Evolutionary conservation across 306 rosid genomes (phyloP).

Genomic region (Prunus campanulata): DNA sequence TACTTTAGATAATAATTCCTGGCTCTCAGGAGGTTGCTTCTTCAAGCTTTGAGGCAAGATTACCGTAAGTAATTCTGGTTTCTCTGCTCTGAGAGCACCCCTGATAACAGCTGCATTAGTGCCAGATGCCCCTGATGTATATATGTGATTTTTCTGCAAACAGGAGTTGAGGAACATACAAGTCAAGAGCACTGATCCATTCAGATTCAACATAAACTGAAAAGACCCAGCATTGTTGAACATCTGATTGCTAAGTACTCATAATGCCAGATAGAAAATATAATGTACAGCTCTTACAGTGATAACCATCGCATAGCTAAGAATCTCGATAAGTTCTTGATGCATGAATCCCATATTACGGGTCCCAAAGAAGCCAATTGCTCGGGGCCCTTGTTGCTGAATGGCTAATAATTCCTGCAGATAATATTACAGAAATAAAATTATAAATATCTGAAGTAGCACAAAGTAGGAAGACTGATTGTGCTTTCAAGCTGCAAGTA

Average conservation of each 20-base stretch:
- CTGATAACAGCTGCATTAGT: slow-evolving; percentile 99
- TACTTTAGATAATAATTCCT: slow-evolving; percentile 92
- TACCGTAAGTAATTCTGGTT: slow-evolving; percentile 94
- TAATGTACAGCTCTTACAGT: slow-evolving; percentile 60
- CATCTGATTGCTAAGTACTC: slow-evolving; percentile 19
- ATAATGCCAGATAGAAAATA: slow-evolving; percentile 14
- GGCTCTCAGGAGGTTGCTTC: slow-evolving; percentile 98
- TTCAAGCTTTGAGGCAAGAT: slow-evolving; percentile 96
- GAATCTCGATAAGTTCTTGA: slow-evolving; percentile 96
- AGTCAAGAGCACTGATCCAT: slow-evolving; percentile 6
- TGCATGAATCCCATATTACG: slow-evolving; percentile 99
- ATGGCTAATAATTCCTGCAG: slow-evolving; percentile 92
- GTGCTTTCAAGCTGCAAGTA: not conserved
- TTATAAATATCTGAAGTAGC: not conserved
- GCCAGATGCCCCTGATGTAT: slow-evolving; percentile 98
- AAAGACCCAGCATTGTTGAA: slow-evolving; percentile 7
- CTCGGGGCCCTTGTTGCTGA: slow-evolving; percentile 99
- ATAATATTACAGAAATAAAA: not conserved
- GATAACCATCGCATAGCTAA: slow-evolving; percentile 99
- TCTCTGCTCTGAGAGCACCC: slow-evolving; percentile 99
- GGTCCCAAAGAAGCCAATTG: slow-evolving; percentile 97
- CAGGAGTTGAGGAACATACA: slow-evolving; percentile 20
- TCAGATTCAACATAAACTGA: slow-evolving; percentile 14
- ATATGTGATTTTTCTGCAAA: slow-evolving; percentile 89
- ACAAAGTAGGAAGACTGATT: not conserved